These are phyloP conservation scores for Populus davidiana DNA, from an alignment of 345 rosid genomes.

Conservation along the genomic window DNA sequence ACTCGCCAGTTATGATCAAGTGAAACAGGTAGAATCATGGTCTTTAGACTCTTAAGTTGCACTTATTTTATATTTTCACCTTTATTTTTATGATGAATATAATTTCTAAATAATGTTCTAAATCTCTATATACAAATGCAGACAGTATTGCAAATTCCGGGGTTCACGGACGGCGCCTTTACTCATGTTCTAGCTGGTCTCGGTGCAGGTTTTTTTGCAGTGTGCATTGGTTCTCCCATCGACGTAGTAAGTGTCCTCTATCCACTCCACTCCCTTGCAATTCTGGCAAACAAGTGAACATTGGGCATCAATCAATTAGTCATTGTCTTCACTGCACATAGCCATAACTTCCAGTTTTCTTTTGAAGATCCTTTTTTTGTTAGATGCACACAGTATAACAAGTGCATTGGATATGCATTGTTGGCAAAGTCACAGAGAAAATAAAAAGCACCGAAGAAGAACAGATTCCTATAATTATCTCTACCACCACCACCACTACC, in stretches of 20 bases:
- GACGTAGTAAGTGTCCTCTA: conserved; percentile 64
- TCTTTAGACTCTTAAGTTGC: neutral
- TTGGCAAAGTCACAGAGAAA: neutral
- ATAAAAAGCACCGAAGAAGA: neutral
- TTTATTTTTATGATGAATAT: conserved; percentile 3
- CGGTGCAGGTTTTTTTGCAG: conserved; percentile 93
- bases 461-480: neutral
- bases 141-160: conserved; percentile 94
- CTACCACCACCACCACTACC: neutral
- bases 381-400: neutral
- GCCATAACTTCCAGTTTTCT: conserved; percentile 3
- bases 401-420: neutral
- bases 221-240: conserved; percentile 90
- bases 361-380: neutral
- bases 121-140: conserved; percentile 58
- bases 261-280: conserved; percentile 13
- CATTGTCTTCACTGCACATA: neutral
- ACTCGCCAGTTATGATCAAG: conserved; percentile 96
- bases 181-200: conserved; percentile 87
- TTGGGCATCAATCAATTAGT: neutral
- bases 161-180: conserved; percentile 71
- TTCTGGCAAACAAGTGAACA: neutral
- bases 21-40: conserved; percentile 57
- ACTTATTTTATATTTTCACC: neutral
- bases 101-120: conserved; percentile 25